Evolutionary conservation across 2,329 filamentous ascomycete species (phyloP), one percentile per base, ranked within the genome.

Genomic region (Trichoderma guizhouense): DNA sequence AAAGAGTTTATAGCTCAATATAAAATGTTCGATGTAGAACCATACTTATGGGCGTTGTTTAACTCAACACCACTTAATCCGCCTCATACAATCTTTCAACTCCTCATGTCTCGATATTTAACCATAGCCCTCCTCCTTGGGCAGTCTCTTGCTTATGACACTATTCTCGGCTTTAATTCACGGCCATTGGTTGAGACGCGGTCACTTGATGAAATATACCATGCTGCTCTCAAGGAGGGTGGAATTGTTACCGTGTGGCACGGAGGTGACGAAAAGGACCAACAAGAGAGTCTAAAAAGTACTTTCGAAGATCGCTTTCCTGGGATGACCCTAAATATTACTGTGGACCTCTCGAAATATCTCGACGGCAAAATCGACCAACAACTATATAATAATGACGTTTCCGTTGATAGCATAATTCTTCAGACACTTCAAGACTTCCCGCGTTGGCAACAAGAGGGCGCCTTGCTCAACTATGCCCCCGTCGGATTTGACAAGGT

Each of bases 321-420:
- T 0, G 82, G 82, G 9, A 83, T 88, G 72, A 84, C 81, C 5
- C 81, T 88, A 18, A 87, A 88, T 74, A 64, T 87, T 43, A 88
- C 86, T 0, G 85, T 88, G 57, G 86, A 88, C 72, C 76, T 88
- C 0, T 87, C 86, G 72, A 89, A 88, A 74, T 89, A 88, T 73
- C 86, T 86, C 73, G 84, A 87, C 70, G 79, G 75, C 21, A 79
- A 79, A 8, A 74, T 88, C 7, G 85, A 89, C 73, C 76, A 82
- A 47, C 83, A 86, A 71, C 77, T 87, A 1, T 82, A 81, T 4
- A 72, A 75, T 1, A 77, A 79, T 8, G 79, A 78, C 7, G 78
- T 83, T 14, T 81, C 79, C 11, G 81, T 85, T 24, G 87, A 89
- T 75, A 83, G 82, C 73, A 78, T 83, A 58, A 80, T 83, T 7